Percentiles rank a stretch among this genome's conserved stretches.
These are phyloP conservation scores for Globisporangium paddicum DNA, from an alignment of 352 stramenopile genomes.

Conservation along the genomic window DNA sequence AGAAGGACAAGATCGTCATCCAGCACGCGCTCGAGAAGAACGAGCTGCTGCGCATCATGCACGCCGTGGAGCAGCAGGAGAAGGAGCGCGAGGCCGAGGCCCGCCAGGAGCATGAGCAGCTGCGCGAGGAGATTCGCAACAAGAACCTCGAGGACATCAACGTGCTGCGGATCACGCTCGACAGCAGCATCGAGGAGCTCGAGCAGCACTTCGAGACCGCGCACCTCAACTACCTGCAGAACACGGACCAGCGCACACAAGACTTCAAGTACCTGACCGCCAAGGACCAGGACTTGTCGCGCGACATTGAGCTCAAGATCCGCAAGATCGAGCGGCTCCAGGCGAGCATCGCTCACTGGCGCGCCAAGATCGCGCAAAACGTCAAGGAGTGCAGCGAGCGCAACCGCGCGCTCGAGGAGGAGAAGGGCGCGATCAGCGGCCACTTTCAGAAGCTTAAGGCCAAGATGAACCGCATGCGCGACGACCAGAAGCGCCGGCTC, in stretches of 20 bases:
- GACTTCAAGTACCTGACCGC: slow-evolving; percentile 94
- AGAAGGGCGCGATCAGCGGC: slow-evolving; percentile 83
- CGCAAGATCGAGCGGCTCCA: slow-evolving; percentile 92
- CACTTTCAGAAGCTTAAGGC: slow-evolving; percentile 87
- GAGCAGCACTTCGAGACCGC: slow-evolving; percentile 93
- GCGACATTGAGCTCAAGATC: slow-evolving; percentile 93
- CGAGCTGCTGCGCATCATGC: slow-evolving; percentile 85
- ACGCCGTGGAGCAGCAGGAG: slow-evolving; percentile 80
- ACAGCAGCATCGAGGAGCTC: slow-evolving; percentile 93
- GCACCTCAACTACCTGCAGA: slow-evolving; percentile 90
- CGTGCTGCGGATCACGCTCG: slow-evolving; percentile 88
- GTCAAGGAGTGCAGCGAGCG: slow-evolving; percentile 86
- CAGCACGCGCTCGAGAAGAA: slow-evolving; percentile 67
- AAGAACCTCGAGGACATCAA: slow-evolving; percentile 96
- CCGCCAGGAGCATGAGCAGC: slow-evolving; percentile 81
- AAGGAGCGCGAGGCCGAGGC: slow-evolving; percentile 75
- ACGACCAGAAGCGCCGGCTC: slow-evolving; percentile 76
- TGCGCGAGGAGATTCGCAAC: slow-evolving; percentile 92
- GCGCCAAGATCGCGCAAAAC: slow-evolving; percentile 91
- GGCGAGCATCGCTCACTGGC: slow-evolving; percentile 83
- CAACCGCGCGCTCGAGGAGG: slow-evolving; percentile 86
- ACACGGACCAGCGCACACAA: slow-evolving; percentile 91
- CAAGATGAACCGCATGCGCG: slow-evolving; percentile 88
- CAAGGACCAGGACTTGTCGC: slow-evolving; percentile 90
- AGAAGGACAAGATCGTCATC: slow-evolving; percentile 75